Evolutionary conservation across 768 basidiomycete genomes (phyloP), one percentile per base, ranked within the genome.

Genomic region (Strobilomyces dryophilus): DNA sequence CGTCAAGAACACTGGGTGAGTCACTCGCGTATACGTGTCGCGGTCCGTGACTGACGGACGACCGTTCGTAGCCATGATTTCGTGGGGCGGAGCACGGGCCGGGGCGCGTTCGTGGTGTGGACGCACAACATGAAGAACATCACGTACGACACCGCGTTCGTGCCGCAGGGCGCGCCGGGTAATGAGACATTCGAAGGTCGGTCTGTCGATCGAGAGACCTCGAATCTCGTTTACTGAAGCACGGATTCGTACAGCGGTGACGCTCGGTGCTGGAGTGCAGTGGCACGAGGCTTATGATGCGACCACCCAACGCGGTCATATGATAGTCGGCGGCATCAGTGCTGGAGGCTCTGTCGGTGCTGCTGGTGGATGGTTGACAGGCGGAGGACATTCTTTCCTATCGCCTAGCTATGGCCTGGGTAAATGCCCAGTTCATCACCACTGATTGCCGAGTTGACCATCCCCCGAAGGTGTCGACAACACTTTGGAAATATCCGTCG

Each of bases 341-440:
- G 37, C 49, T 1, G 69, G 71, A 1, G 35, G 50, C 43, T 41
- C 42, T 9, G 12, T 44, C 15, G 79, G 76, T 36, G 72, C 78
- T 24, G 71, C 73, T 14, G 78, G 76, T 27, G 79, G 79, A 18
- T 81, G 77, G 75, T 49, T 76, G 4, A 61, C 70, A 27, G 79
- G 79, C 12, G 78, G 76, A 5, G 77, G 79, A 2, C 77, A 81
- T 50, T 74, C 74, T 37, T 56, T 64, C 7, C 52, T 77, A 9
- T 65, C 74, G 5, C 68, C 78, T 2, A 61, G 51, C 8, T 71
- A 71, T 54, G 79, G 79, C 14, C 69, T 79, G n/a, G 75, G 76
- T 76, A 57, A 42, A 10, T 27, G 39, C 5, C 11, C 12, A 41
- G 27, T 31, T 35, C 9, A 27, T 40, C 36, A 9, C 11, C n/a